Conservation (phyloP, 768 basidiomycete species). For the Boletus pseudopeckii region DNA sequence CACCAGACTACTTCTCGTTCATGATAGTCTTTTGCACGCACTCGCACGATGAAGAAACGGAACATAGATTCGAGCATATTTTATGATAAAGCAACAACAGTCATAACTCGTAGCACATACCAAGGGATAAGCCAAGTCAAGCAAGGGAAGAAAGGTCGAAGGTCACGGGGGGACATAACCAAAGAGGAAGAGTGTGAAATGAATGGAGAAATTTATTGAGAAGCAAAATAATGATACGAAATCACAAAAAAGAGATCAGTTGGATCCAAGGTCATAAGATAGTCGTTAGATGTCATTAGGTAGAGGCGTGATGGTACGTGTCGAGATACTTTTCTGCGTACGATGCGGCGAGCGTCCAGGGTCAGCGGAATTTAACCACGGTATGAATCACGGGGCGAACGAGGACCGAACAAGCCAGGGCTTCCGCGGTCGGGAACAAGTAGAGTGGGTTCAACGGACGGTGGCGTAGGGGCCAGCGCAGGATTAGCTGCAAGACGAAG, state of each 20-base stretch:
- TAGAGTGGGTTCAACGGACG: conserved; percentile 54
- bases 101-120: neutral
- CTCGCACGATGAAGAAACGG: neutral
- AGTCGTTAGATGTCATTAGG: conserved; percentile 21
- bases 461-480: conserved; percentile 53
- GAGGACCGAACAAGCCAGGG: conserved; percentile 76
- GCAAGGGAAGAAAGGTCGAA: neutral
- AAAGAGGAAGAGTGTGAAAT: neutral
- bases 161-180: neutral
- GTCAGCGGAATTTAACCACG: conserved; percentile 9
- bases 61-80: conserved; percentile 23
- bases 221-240: conserved; percentile 29
- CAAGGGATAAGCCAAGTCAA: neutral
- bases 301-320: neutral
- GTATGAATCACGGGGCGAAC: conserved; percentile 51
- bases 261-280: conserved; percentile 13
- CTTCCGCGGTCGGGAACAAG: conserved; percentile 56
- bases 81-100: conserved; percentile 7
- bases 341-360: neutral
- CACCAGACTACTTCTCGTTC: too few relatives aligned
- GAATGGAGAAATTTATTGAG: neutral
- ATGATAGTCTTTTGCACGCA: neutral
- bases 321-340: neutral
- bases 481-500: conserved; percentile 51
- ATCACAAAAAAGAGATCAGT: conserved; percentile 1